phyloP scores from a whole-genome alignment of 805 yeast species.

The Cyberlindnera lachancei region DNA sequence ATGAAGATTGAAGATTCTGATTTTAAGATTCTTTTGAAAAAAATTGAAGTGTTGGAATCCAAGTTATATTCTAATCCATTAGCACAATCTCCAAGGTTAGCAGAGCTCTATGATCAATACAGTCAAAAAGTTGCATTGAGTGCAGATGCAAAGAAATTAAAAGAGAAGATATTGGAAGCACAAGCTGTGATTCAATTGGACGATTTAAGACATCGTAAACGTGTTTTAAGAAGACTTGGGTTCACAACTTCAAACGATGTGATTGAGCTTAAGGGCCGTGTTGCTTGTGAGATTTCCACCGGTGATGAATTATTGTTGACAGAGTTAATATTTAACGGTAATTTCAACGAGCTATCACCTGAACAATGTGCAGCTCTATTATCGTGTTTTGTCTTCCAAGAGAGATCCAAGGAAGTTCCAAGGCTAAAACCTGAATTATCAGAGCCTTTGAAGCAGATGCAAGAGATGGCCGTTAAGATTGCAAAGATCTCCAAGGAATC shows the following conservation, averaged over 20 bases:
- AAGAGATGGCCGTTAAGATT: conserved; percentile 84
- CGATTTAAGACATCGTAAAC: conserved; percentile 84
- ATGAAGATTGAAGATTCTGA: conserved; percentile 88
- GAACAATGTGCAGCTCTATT: conserved; percentile 89
- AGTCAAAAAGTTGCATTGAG: conserved; percentile 55
- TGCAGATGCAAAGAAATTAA: conserved; percentile 48
- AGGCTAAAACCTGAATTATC: conserved; percentile 80
- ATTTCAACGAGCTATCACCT: conserved; percentile 78
- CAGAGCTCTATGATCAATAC: conserved; percentile 58
- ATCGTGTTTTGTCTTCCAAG: conserved; percentile 96
- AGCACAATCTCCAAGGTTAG: conserved; percentile 50
- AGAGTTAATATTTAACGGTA: conserved; percentile 91
- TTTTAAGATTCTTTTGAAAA: conserved; percentile 62
- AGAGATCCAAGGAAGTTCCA: conserved; percentile 83
- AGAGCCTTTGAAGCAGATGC: conserved; percentile 85
- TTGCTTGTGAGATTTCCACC: conserved; percentile 91
- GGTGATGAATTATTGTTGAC: conserved; percentile 82
- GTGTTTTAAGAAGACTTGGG: conserved; percentile 87
- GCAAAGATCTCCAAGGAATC: conserved; percentile 88
- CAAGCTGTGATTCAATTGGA: conserved; percentile 91
- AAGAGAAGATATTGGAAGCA: conserved; percentile 68
- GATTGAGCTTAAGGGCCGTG: conserved; percentile 94
- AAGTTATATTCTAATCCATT: conserved; percentile 67
- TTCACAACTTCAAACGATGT: conserved; percentile 83
- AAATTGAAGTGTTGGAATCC: conserved; percentile 75